Evolutionary conservation across 306 rosid genomes (phyloP), one percentile per base, ranked within the genome.

Genomic region (Lathyrus oleraceus): DNA sequence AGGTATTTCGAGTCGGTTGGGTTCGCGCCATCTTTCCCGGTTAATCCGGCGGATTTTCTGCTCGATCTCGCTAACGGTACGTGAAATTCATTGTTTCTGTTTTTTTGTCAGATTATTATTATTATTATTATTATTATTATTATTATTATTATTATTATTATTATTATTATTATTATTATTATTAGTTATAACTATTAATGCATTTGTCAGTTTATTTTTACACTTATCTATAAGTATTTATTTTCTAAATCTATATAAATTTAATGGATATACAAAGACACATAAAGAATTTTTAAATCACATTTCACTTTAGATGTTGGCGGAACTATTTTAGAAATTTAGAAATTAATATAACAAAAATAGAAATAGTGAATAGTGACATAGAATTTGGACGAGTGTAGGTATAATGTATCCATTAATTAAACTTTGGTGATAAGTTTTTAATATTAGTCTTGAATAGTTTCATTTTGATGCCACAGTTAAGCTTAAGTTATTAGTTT

Each of bases 51-150:
- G 4, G 96, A 92, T 75, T 92, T 92, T 53, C 82, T 92, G 65
- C 98, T 92, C 15, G 96, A 92, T 78, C 92, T 92, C 76, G 98
- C 98, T 7, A 92, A 89, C 67, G 98, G 98, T 89, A 89, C 76
- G 96, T 78, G 70, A 54, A 10, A 5, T 47, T 60, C 42, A 17
- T 15, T 17, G 2, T 25, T 69, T 19, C 54, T 28, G 36, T 27
- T 61, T 3, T 2, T 9, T 16, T 9, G 0, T 16, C 14, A 38
- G 6, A 8, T 32, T 59, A 14, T 61, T 61, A 2, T 17, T 54
- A 21, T 11, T 19, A 4, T 52, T 23, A 12, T 3, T 32, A 32
- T 61, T 61, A 2, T 17, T 54, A 21, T 11, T 19, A 4, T 52
- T 23, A 12, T 3, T 32, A 8, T 32, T 59, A 14, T 61, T 61